These are phyloP conservation scores for Grammothele lineata DNA, from an alignment of 768 basidiomycete genomes.

Conservation along the genomic window DNA sequence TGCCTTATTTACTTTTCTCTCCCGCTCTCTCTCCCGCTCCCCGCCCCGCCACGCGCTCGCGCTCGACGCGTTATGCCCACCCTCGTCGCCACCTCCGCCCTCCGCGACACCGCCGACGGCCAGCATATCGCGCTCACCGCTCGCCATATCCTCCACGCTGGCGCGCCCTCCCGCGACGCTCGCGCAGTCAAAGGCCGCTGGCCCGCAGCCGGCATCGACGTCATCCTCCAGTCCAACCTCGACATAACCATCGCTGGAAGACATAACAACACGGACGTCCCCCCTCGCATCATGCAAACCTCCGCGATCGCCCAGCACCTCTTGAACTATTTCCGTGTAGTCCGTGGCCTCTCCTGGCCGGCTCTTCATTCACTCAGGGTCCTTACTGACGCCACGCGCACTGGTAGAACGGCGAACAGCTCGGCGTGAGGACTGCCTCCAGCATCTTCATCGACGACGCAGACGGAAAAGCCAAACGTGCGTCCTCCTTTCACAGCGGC, in stretches of 20 bases:
- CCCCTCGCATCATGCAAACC: constrained; percentile 34
- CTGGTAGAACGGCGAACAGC: constrained; percentile 51
- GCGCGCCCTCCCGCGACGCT: constrained; percentile 26
- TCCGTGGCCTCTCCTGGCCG: constrained; percentile 21
- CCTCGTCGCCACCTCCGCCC: constrained; percentile 22
- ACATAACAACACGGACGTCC: constrained; percentile 40
- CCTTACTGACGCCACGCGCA: not conserved
- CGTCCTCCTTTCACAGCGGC: constrained; percentile 6
- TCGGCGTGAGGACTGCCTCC: constrained; percentile 60
- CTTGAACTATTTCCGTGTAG: constrained; percentile 46
- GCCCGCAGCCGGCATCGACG: constrained; percentile 39
- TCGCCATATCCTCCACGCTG: constrained; percentile 39
- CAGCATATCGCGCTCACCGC: constrained; percentile 43
- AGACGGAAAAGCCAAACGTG: constrained; percentile 40
- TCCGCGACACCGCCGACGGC: constrained; percentile 42
- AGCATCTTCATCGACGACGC: constrained; percentile 42
- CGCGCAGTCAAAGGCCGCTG: constrained; percentile 31
- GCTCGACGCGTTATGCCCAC: no score
- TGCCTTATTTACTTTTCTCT: not conserved
- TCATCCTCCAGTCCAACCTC: constrained; percentile 47
- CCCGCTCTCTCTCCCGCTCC: not conserved
- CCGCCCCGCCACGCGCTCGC: not conserved
- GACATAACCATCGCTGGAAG: constrained; percentile 51
- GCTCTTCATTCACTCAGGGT: constrained; percentile 1
- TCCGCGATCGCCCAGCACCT: constrained; percentile 53